Base-by-base conservation (phyloP, 2,329 filamentous ascomycete genomes). In the Domatiomyces catenatus region DNA sequence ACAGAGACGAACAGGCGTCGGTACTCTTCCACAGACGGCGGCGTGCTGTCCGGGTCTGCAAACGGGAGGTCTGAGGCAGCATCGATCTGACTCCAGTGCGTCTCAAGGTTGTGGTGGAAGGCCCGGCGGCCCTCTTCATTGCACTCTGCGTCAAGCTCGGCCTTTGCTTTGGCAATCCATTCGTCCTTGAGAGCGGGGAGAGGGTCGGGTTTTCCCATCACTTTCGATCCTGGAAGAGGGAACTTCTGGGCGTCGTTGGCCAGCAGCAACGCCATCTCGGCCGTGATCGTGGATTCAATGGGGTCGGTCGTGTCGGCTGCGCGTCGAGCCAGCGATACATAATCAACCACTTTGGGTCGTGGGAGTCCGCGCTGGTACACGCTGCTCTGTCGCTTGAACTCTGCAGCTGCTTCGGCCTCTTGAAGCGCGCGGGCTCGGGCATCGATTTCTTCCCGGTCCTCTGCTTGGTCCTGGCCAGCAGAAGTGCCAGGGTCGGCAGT, bases 361-460 rank as follows among this genome's bases (percentile, higher is more conserved):
- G 92, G 92, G 10, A 98, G 71, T 3, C 77, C 79, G 58, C 77
- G 81, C 67, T 96, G 90, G 66, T 95, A 81, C n/a, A 94, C 89
- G 62, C 94, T 88, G 1, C 86, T 93, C 60, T 92, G 82, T 48
- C 89, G 77, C 64, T 79, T 82, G 61, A 87, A 84, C 59, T 96
- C 89, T 10, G 76, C 68, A 61, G 75, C 64, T 63, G 82, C 73
- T 68, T 79, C 62, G 48, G 83, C 84, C 61, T 89, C 81, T 42
- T 69, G 70, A 2, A 73, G 65, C 55, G 74, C 70, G 46, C 76
- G 76, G 47, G 83, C 78, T 55, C 84, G 80, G 45, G 77, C 77
- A 63, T 94, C 87, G 36, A 85, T 79, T 57, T 89, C 80, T 15
- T 85, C 87, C 20, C 79, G 74, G 61, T 83, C 80, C 64, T 83